phyloP scores from a whole-genome alignment of 345 rosid species.

The Punica granatum region DNA sequence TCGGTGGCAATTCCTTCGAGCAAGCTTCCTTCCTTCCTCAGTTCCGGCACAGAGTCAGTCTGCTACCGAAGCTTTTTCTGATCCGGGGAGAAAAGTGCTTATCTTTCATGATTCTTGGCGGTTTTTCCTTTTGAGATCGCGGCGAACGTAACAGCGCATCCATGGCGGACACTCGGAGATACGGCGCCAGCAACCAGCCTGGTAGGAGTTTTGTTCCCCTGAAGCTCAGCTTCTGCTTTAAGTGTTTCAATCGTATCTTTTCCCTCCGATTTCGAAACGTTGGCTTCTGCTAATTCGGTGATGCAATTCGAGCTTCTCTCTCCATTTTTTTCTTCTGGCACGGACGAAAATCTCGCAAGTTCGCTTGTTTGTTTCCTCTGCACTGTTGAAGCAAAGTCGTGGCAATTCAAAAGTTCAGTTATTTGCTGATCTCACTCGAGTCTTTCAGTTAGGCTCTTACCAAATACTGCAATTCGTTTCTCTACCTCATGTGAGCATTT shows the following conservation, averaged over 20 bases:
- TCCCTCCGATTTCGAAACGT: not conserved
- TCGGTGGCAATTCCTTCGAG: not conserved
- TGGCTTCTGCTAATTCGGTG: not conserved
- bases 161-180: not conserved
- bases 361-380: not conserved
- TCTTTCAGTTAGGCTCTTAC: not conserved
- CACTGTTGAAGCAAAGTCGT: not conserved
- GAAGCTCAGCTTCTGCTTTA: not conserved
- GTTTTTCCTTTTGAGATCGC: not conserved
- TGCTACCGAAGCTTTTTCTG: not conserved
- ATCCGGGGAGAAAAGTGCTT: not conserved
- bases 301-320: too few relatives aligned
- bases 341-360: too few relatives aligned
- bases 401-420: conserved; percentile 1
- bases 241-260: not conserved
- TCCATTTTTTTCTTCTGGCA: too few relatives aligned
- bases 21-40: not conserved
- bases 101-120: not conserved
- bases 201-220: not conserved
- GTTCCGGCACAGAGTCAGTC: not conserved
- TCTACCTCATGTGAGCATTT: not conserved
- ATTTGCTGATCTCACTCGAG: not conserved
- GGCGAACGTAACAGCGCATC: not conserved
- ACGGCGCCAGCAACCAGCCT: not conserved
- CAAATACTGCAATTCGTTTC: too few relatives aligned